Evolutionary conservation across 192 early-diverging fungal species (phyloP).

Genomic region (Coemansia aciculifera): DNA sequence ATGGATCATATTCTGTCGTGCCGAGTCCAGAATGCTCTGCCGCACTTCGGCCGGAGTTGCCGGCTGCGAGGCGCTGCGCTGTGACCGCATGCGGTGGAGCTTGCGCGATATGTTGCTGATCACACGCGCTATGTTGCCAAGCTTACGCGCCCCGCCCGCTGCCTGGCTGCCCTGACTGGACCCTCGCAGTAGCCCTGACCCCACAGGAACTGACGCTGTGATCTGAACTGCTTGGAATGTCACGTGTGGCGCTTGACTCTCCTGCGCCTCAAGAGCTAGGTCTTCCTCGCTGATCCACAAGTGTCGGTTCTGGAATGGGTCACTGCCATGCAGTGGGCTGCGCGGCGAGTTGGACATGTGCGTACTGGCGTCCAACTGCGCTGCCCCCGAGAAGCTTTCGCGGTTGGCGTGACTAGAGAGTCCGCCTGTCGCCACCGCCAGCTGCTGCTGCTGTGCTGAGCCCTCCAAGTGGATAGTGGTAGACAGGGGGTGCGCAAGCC

Average conservation of each 20-base stretch:
- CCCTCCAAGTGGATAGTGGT: constrained; percentile 25
- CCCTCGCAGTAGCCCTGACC: constrained; percentile 28
- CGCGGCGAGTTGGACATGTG: constrained; percentile 38
- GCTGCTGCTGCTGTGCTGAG: background rate
- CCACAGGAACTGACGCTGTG: constrained; percentile 27
- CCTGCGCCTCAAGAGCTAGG: constrained; percentile 9
- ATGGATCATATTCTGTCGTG: constrained; percentile 31
- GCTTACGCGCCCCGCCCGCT: constrained; percentile 7
- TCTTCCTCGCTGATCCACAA: constrained; percentile 30
- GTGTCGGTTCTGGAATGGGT: constrained; percentile 32
- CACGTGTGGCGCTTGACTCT: background rate
- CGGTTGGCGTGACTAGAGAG: constrained; percentile 16
- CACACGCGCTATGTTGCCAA: constrained; percentile 39
- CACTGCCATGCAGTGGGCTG: constrained; percentile 21
- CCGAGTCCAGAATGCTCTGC: constrained; percentile 40
- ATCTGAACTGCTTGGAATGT: constrained; percentile 12
- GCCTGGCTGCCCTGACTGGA: constrained; percentile 10
- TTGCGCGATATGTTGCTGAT: constrained; percentile 44
- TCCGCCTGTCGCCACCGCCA: constrained; percentile 1
- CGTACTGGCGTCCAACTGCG: constrained; percentile 43
- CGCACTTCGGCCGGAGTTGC: constrained; percentile 46
- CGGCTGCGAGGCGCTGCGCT: constrained; percentile 51
- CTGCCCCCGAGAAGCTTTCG: constrained; percentile 52
- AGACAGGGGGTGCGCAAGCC: constrained; percentile 40
- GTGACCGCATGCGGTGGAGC: constrained; percentile 39